Base-by-base conservation (phyloP, 148 eudicot genomes). In the Hydrangea macrophylla region DNA sequence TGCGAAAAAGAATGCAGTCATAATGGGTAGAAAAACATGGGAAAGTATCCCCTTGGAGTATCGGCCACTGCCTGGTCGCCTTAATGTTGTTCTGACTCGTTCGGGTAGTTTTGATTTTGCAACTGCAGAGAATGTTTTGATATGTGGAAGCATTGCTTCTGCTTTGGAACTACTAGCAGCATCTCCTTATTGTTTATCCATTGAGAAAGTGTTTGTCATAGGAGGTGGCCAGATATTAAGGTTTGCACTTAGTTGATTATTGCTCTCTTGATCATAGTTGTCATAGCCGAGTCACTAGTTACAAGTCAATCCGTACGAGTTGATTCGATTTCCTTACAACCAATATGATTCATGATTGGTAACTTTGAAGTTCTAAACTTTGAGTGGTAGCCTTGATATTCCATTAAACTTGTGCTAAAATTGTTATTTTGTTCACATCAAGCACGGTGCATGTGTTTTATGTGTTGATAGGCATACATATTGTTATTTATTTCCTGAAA, bases 1-100 rank as follows among this genome's bases (percentile, higher is more conserved):
- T 36, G 76, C 61, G 33, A 93, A 86, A 70, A 90, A 73, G 77
- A 93, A 93, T 81, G 98, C 96, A 26, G 90, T 90, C 33, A 70
- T 93, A 24, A 93, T 93, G 98, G 98, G 96, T 18, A 90, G 98
- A 70, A 93, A 93, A 83, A 93, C 98, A 28, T 93, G 98, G 98
- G 98, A 93, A 72, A 85, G 95, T 68, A 85, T 93, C 58, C 97
- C 96, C 9, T 50, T 64, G 15, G 74, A 75, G 80, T 55, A 65
- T 71, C 84, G 95, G 5, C 96, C 96, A 60, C 79, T 93, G 74
- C 85, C 92, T 28, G 90, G 97, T 54, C 88, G 97, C 70, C 87
- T 93, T 62, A 90, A 93, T 71, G 86, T 90, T 23, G 80, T 93
- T 66, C 79, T 93, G 15, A 90, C 92, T 63, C 92, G 88, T 59